phyloP scores from a whole-genome alignment of 2,329 filamentous ascomycete species.

The Colletotrichum tofieldiae region DNA sequence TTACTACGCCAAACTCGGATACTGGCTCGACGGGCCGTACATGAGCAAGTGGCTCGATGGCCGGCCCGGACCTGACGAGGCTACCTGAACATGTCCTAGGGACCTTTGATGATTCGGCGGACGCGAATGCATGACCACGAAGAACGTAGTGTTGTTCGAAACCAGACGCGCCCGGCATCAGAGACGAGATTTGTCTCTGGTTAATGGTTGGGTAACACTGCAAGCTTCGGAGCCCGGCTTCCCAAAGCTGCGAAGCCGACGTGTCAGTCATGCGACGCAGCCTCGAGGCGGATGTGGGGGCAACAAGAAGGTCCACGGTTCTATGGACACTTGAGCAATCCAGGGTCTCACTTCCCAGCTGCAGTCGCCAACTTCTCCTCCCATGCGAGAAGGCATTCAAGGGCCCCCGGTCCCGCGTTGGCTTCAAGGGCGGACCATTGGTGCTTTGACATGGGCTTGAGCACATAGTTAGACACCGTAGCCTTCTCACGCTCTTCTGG shows the following conservation, averaged over 20 bases:
- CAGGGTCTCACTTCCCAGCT: neutral
- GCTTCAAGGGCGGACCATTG: conserved; percentile 68
- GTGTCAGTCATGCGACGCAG: too few species aligned
- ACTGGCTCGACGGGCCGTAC: conserved; percentile 93
- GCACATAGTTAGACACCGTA: conserved; percentile 83
- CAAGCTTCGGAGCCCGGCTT: neutral
- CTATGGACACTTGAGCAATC: neutral
- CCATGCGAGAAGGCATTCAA: conserved; percentile 64
- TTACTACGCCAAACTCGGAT: conserved; percentile 95
- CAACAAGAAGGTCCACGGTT: neutral
- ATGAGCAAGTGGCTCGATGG: conserved; percentile 78
- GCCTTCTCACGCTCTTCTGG: conserved; percentile 77
- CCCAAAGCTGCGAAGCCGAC: neutral
- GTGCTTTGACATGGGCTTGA: conserved; percentile 73
- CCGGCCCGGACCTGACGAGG: conserved; percentile 46
- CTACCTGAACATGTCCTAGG: conserved; percentile 13
- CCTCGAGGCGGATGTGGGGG: neutral
- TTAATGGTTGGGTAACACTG: too few species aligned
- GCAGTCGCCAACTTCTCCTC: conserved; percentile 51
- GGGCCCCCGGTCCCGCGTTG: conserved; percentile 67
- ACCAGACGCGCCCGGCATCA: conserved; percentile 12
- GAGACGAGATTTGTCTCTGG: neutral
- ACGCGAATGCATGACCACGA: neutral
- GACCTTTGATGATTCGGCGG: neutral
- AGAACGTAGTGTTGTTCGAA: neutral